These are phyloP conservation scores for Apiospora rasikravindrae DNA, from an alignment of 2,329 filamentous ascomycete species.

Conservation along the genomic window DNA sequence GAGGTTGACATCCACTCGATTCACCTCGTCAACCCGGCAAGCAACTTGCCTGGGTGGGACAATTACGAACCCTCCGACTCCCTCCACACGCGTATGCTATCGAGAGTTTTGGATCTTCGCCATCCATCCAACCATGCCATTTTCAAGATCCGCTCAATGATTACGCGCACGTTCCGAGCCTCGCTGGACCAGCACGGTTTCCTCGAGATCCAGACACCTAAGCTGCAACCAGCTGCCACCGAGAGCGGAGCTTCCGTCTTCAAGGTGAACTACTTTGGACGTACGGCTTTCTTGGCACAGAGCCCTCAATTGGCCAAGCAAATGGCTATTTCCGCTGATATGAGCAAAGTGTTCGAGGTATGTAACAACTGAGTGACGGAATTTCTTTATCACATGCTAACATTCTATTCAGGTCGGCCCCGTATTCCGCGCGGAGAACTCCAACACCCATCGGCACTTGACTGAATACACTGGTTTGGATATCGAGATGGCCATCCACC, in stretches of 20 bases:
- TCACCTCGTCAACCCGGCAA: conserved; percentile 53
- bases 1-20: conserved; percentile 71
- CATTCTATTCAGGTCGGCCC: conserved; percentile 63
- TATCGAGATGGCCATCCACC: conserved; percentile 88
- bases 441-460: conserved; percentile 91
- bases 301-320: conserved; percentile 93
- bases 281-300: conserved; percentile 86
- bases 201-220: conserved; percentile 92
- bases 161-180: conserved; percentile 63
- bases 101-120: conserved; percentile 81
- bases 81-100: conserved; percentile 70
- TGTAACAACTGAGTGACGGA: conserved; percentile 26
- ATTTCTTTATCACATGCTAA: conserved; percentile 12
- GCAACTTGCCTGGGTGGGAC: conserved; percentile 50
- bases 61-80: conserved; percentile 68
- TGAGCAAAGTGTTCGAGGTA: conserved; percentile 82
- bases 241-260: conserved; percentile 93
- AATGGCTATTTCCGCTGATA: conserved; percentile 89
- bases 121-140: conserved; percentile 76
- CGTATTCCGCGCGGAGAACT: conserved; percentile 94
- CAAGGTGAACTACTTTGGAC: conserved; percentile 88
- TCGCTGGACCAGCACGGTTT: conserved; percentile 79
- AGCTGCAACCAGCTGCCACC: conserved; percentile 86
- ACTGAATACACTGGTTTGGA: conserved; percentile 95
- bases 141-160: conserved; percentile 58